Percentiles rank a stretch among this genome's conserved stretches.
phyloP scores from a whole-genome alignment of 140 eudicot genomes.

The Bidens hawaiensis region DNA sequence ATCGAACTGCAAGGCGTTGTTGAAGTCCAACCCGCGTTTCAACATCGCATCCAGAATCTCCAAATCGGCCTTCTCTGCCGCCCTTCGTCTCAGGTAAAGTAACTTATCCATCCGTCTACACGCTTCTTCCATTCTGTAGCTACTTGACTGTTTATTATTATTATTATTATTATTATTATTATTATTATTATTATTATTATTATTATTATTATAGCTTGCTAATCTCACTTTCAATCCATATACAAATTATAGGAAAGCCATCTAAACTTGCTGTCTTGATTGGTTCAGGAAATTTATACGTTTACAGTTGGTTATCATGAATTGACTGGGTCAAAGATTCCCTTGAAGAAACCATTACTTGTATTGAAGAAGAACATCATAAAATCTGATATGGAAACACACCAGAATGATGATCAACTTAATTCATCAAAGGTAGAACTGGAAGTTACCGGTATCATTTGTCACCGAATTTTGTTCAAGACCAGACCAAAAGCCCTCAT shows the following conservation, averaged over 20 bases:
- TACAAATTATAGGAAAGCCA: too few relatives aligned
- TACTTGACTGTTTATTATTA: too few relatives aligned
- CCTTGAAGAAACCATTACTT: conserved; percentile 78
- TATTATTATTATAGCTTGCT: too few relatives aligned
- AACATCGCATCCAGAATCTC: conserved; percentile 52
- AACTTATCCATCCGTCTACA: too few relatives aligned
- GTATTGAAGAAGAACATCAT: conserved; percentile 66
- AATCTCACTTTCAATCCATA: too few relatives aligned
- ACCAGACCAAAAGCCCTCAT: conserved; percentile 93
- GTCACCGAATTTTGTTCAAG: conserved; percentile 83
- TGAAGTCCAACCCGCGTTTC: conserved; percentile 66
- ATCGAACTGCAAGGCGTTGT: conserved; percentile 84
- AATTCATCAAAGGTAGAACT: conserved; percentile 48
- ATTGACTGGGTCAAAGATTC: conserved; percentile 73
- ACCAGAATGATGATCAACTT: conserved; percentile 17
- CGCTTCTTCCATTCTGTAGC: too few relatives aligned
- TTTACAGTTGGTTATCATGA: conserved; percentile 90
- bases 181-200: too few relatives aligned
- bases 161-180: too few relatives aligned
- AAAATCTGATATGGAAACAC: conserved; percentile 24
- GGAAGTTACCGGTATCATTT: conserved; percentile 81
- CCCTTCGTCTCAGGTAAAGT: conserved; percentile 92
- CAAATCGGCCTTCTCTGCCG: conserved; percentile 88
- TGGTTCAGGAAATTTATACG: conserved; percentile 69
- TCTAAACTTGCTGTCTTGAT: conserved; percentile 11